Evolutionary conservation across 116 monocot species (phyloP).

Genomic region (Phalaenopsis hybrid): DNA sequence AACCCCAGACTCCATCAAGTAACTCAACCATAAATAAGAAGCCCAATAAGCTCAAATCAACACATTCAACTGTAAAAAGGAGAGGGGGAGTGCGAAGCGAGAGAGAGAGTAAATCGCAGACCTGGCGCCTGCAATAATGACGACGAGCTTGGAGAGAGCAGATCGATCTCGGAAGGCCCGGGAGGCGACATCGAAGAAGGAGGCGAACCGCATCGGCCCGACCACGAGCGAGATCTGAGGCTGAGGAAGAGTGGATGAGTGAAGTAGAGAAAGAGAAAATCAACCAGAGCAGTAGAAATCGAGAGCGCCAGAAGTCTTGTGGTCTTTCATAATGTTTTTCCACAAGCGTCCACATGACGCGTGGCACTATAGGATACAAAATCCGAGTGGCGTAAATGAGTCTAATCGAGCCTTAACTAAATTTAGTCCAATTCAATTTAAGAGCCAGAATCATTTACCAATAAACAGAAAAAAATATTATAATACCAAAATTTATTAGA

Average conservation of each 20-base stretch:
- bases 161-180: constrained; percentile 24
- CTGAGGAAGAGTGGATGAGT: neutral
- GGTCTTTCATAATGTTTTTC: neutral
- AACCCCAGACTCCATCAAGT: neutral
- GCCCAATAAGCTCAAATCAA: neutral
- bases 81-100: neutral
- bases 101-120: neutral
- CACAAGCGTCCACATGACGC: neutral
- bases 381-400: too few relatives aligned
- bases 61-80: neutral
- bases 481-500: too few relatives aligned
- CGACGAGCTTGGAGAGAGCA: constrained; percentile 36
- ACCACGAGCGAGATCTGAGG: neutral
- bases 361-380: neutral
- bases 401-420: too few relatives aligned
- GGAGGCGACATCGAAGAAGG: constrained; percentile 29
- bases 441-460: too few relatives aligned
- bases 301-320: too few relatives aligned
- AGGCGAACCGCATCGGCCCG: constrained; percentile 25
- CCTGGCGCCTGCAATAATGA: constrained; percentile 59
- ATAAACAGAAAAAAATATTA: too few relatives aligned
- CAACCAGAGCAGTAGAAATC: neutral
- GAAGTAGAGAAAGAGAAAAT: neutral
- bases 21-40: neutral
- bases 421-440: too few relatives aligned